Conservation (phyloP, 345 rosid species). For the Eucalyptus tenuipes region DNA sequence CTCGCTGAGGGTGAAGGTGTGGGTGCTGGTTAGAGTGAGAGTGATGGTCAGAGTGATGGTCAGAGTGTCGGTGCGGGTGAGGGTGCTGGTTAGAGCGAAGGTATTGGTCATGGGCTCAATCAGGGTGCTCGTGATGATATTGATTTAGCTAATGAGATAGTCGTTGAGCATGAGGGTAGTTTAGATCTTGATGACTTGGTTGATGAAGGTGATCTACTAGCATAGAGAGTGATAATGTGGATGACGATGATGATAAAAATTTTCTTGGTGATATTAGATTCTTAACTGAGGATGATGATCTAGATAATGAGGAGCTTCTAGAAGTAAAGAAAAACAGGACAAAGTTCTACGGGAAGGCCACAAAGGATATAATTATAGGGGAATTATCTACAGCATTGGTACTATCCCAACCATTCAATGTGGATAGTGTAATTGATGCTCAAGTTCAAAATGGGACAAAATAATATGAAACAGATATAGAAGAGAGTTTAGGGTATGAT, state of each 20-base stretch:
- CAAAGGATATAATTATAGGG: too few species aligned
- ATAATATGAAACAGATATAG: too few species aligned
- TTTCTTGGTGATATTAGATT: too few species aligned
- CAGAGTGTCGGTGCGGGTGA: neutral
- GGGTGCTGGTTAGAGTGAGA: too few species aligned
- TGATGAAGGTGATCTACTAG: neutral
- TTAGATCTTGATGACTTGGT: neutral
- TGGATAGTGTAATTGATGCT: too few species aligned
- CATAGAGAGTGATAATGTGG: neutral
- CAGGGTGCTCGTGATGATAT: neutral
- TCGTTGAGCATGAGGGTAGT: neutral
- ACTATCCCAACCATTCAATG: neutral
- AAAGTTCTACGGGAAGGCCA: neutral
- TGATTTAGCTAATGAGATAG: too few species aligned
- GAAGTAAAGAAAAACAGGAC: neutral
- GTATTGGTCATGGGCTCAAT: accelerated
- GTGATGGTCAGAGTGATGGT: neutral
- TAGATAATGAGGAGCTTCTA: neutral
- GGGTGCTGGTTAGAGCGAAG: neutral
- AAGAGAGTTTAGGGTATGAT: neutral
- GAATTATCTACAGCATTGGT: too few species aligned
- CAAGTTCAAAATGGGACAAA: neutral
- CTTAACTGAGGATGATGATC: neutral
- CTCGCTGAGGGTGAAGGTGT: too few species aligned
- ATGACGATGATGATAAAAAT: neutral